Evolutionary conservation across 176 grass and related monocot species (phyloP).

Genomic region (Rhynchospora pubera): DNA sequence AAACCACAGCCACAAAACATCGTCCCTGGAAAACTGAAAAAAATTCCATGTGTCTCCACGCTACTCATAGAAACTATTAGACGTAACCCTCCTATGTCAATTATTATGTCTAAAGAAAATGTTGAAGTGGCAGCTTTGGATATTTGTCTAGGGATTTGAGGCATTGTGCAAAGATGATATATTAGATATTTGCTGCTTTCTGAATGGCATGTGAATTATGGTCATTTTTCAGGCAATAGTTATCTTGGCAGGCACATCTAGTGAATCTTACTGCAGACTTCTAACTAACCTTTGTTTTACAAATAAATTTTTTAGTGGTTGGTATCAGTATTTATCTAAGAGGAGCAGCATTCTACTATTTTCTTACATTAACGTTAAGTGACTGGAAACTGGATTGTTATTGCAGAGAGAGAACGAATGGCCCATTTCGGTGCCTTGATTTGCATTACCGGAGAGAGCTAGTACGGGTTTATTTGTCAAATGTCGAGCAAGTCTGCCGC

Average conservation of each 20-base stretch:
- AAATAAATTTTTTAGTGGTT: not conserved
- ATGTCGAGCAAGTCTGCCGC: constrained; percentile 92
- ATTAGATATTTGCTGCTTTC: not conserved
- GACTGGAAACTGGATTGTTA: not conserved
- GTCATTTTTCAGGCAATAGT: not conserved
- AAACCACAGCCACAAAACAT: not conserved
- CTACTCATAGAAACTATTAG: not conserved
- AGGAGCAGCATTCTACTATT: not conserved
- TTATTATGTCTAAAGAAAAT: not conserved
- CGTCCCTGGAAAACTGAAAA: constrained; percentile 8
- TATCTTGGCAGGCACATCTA: not conserved
- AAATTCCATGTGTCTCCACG: not conserved
- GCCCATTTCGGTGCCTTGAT: constrained; percentile 82
- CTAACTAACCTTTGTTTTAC: not conserved
- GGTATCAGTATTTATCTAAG: not conserved
- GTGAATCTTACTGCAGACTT: not conserved
- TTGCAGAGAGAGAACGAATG: constrained; percentile 35
- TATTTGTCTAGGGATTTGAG: not conserved
- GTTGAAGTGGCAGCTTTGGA: not conserved
- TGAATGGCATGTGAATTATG: not conserved
- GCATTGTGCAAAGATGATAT: not conserved
- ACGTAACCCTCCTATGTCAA: not conserved
- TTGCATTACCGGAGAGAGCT: constrained; percentile 83
- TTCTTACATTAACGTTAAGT: not conserved
- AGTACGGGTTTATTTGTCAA: constrained; percentile 86